Evolutionary conservation across 345 rosid genomes (phyloP).

Genomic region (Eucalyptus tenuipes): DNA sequence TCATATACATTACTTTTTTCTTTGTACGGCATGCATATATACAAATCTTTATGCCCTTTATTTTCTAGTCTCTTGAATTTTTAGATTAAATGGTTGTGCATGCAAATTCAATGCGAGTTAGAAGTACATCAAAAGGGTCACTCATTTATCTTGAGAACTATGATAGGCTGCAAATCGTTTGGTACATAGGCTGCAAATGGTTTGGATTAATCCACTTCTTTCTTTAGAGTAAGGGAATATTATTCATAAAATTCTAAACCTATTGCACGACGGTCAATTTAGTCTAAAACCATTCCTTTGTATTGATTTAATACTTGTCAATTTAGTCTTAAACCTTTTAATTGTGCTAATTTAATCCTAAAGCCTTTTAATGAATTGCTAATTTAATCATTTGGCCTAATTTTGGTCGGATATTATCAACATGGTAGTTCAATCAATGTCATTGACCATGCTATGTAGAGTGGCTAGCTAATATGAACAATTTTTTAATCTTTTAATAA

Average conservation of each 20-base stretch:
- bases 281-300: too few relatives aligned
- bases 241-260: too few relatives aligned
- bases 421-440: rapidly evolving
- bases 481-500: too few relatives aligned
- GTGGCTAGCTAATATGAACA: background rate
- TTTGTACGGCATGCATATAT: background rate
- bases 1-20: background rate
- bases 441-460: background rate
- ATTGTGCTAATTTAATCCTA: too few relatives aligned
- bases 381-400: background rate
- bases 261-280: background rate
- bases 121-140: background rate
- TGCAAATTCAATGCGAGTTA: background rate
- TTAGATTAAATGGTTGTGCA: background rate
- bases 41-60: background rate
- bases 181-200: too few relatives aligned
- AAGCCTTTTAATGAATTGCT: too few relatives aligned
- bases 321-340: too few relatives aligned
- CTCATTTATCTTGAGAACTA: background rate
- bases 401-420: background rate
- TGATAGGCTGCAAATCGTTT: background rate
- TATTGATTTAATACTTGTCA: too few relatives aligned
- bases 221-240: background rate
- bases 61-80: background rate
- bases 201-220: background rate